Evolutionary conservation across 164 flowering plant genomes (phyloP), one percentile per base, ranked within the genome.

Genomic region (Hamamelis virginiana): DNA sequence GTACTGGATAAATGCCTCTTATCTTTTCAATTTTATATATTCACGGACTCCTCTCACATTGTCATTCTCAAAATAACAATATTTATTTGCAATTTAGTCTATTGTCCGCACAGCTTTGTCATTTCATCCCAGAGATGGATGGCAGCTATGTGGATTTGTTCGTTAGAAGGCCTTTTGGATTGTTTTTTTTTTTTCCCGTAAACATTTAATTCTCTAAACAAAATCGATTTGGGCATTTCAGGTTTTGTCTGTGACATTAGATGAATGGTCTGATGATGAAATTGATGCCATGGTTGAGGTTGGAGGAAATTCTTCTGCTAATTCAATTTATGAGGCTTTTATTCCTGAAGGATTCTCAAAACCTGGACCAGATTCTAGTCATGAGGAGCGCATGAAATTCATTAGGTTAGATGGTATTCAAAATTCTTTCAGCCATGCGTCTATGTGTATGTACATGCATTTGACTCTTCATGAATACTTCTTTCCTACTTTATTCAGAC

Each of bases 241-340:
- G 99, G 97, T 95, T 66, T 82, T 95, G 78, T 95, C 99, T 45
- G 91, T 95, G 79, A 87, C 98, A 64, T 80, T 95, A 75, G 98
- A 95, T 83, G 99, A 92, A 1, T 95, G 98, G 99, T 82, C 93
- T 64, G 95, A 91, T 59, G 98, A 85, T 56, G 95, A 91, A 77
- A 76, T 95, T 72, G 97, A 95, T 51, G 70, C 93, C 65, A 92
- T 95, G 97, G 59, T 89, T 75, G 98, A 95, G 79, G 96, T 92
- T 72, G 99, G 99, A 72, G 99, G 98, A 73, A 95, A 95, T 82
- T 71, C 88, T 66, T 80, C 93, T 72, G 99, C 97, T 47, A 95
- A 95, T 86, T 63, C 94, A 65, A 95, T 95, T 44, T 92, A 95
- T 72, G 99, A 95, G 78, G 97, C 99, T 72, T 85, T 78, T 79